A percentile compares a stretch with the other conserved stretches of the same genome.
Evolutionary conservation across 768 basidiomycete species (phyloP).

Genomic region (Suillus luteus): DNA sequence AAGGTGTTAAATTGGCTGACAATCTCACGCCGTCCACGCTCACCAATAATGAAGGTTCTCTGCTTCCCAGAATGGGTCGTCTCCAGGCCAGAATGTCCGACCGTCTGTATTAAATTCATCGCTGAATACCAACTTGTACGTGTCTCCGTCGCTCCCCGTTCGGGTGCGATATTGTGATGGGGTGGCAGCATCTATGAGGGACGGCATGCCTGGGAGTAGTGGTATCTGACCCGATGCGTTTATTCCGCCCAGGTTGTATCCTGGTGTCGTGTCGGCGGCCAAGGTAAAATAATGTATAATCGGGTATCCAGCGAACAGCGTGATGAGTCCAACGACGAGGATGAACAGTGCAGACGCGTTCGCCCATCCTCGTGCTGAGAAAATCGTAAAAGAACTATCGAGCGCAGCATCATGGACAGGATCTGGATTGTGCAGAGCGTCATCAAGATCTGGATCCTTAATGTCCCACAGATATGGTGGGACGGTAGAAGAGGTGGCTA

Average conservation of each 20-base stretch:
- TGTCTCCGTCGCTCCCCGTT: slow-evolving; percentile 72
- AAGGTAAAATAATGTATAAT: slow-evolving; percentile 61
- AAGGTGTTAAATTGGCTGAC: background rate
- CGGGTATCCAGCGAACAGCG: slow-evolving; percentile 88
- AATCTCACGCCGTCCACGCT: slow-evolving; percentile 13
- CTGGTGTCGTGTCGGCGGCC: slow-evolving; percentile 34
- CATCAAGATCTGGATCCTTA: slow-evolving; percentile 85
- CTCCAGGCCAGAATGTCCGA: slow-evolving; percentile 77
- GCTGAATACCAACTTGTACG: slow-evolving; percentile 84
- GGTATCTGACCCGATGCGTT: slow-evolving; percentile 91
- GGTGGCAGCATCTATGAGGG: slow-evolving; percentile 78
- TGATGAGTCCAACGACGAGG: slow-evolving; percentile 67
- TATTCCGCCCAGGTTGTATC: slow-evolving; percentile 83
- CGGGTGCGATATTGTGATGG: slow-evolving; percentile 56
- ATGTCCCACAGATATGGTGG: slow-evolving; percentile 77
- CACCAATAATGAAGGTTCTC: slow-evolving; percentile 84
- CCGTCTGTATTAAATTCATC: slow-evolving; percentile 81
- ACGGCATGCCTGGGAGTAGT: slow-evolving; percentile 62
- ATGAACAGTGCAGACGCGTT: slow-evolving; percentile 76
- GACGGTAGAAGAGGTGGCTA: slow-evolving; percentile 58
- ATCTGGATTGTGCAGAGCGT: slow-evolving; percentile 87
- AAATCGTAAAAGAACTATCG: slow-evolving; percentile 64
- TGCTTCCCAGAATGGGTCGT: slow-evolving; percentile 87
- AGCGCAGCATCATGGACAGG: slow-evolving; percentile 64
- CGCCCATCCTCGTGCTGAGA: slow-evolving; percentile 81